Conservation (phyloP, 2,329 filamentous ascomycete genomes). For the Penicillium sp. region DNA sequence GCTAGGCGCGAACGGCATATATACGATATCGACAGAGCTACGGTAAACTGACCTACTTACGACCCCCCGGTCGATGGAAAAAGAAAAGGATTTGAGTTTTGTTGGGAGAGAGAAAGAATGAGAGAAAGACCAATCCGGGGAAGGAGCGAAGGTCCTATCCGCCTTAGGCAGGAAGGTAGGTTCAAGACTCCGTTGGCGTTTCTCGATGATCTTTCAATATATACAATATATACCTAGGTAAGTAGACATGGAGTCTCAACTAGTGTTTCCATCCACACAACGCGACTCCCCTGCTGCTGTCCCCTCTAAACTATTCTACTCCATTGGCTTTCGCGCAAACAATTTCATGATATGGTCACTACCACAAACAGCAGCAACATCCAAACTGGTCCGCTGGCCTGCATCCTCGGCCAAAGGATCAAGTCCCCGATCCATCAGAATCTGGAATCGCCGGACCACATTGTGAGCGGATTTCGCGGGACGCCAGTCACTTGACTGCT, state of each 20-base stretch:
- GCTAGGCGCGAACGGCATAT: no score
- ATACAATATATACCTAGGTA: no score
- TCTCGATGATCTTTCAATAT: no score
- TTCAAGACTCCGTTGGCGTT: no score
- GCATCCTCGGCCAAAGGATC: slow-evolving; percentile 20
- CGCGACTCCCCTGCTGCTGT: neutral
- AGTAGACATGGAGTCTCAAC: neutral
- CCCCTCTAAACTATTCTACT: neutral
- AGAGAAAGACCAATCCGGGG: no score
- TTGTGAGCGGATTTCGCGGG: neutral
- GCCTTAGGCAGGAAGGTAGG: no score
- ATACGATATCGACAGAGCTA: no score
- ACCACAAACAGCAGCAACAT: slow-evolving; percentile 15
- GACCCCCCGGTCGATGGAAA: no score
- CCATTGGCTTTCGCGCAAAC: neutral
- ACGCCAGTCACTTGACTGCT: neutral
- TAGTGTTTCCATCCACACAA: neutral
- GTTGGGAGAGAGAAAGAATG: no score
- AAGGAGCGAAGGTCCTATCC: no score
- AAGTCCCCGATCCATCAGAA: slow-evolving; percentile 10
- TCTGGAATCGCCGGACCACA: slow-evolving; percentile 8
- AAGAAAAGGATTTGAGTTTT: no score
- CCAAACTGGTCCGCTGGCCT: slow-evolving; percentile 15
- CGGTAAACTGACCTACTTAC: no score
- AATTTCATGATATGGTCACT: slow-evolving; percentile 17